phyloP scores from a whole-genome alignment of 768 basidiomycete genomes.

The Phylloporus sp. region DNA sequence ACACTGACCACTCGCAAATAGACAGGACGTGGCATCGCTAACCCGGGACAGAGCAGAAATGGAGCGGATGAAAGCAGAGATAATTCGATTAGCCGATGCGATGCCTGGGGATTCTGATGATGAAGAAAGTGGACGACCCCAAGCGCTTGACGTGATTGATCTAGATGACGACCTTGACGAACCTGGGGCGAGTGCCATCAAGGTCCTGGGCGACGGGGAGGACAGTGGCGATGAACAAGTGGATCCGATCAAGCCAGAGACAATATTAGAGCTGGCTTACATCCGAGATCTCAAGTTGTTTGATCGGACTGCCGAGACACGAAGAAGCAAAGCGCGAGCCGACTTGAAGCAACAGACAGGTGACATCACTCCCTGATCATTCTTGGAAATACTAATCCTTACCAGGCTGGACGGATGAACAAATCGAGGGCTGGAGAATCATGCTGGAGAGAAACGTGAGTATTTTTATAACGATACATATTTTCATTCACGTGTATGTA shows the following conservation, averaged over 20 bases:
- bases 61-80: conserved; percentile 79
- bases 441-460: conserved; percentile 87
- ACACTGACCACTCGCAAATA: conserved; percentile 19
- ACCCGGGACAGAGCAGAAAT: conserved; percentile 54
- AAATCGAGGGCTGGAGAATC: conserved; percentile 88
- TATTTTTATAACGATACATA: conserved; percentile 15
- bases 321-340: conserved; percentile 60
- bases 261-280: conserved; percentile 72
- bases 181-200: conserved; percentile 37
- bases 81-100: conserved; percentile 69
- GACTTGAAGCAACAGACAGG: conserved; percentile 70
- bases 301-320: conserved; percentile 66
- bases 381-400: not conserved
- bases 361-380: conserved; percentile 18
- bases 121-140: conserved; percentile 37
- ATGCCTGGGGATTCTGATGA: conserved; percentile 62
- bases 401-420: conserved; percentile 71
- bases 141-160: conserved; percentile 28
- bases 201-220: conserved; percentile 56
- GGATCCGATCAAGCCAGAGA: conserved; percentile 42
- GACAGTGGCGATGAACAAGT: conserved; percentile 38
- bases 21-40: conserved; percentile 42
- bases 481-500: conserved; percentile 6
- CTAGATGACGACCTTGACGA: conserved; percentile 55
- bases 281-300: conserved; percentile 71